Evolutionary conservation across 768 basidiomycete genomes (phyloP).

Genomic region (Calocera viscosa): DNA sequence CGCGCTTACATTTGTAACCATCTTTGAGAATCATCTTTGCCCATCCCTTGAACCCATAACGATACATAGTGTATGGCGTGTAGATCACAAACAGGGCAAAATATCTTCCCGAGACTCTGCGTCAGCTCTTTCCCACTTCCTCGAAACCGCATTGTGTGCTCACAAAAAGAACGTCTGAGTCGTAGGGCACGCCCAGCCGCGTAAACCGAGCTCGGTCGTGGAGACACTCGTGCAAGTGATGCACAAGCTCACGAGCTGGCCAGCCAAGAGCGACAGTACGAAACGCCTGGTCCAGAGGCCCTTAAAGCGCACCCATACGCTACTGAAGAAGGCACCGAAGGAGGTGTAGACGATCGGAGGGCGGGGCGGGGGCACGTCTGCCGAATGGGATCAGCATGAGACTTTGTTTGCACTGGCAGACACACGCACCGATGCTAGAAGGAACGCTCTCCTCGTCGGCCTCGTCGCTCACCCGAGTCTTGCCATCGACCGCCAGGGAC

Average conservation of each 20-base stretch:
- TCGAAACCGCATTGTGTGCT: constrained; percentile 23
- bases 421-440: neutral
- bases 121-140: neutral
- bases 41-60: constrained; percentile 81
- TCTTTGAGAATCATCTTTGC: constrained; percentile 54
- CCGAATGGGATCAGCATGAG: neutral
- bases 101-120: constrained; percentile 39
- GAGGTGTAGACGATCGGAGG: constrained; percentile 14
- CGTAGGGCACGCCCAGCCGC: constrained; percentile 63
- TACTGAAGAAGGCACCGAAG: constrained; percentile 22
- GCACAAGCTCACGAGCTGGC: constrained; percentile 74
- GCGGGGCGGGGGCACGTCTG: constrained; percentile 7
- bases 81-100: constrained; percentile 62
- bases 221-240: constrained; percentile 83
- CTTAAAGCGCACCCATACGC: constrained; percentile 47
- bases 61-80: constrained; percentile 81
- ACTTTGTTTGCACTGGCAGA: neutral
- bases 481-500: neutral
- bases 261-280: constrained; percentile 53
- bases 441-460: neutral
- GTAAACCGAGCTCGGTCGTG: constrained; percentile 57
- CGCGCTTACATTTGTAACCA: constrained; percentile 71
- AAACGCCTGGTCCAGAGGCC: constrained; percentile 73
- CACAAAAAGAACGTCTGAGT: constrained; percentile 79
- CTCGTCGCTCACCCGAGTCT: neutral